These are phyloP conservation scores for Linnemannia zychae DNA, from an alignment of 192 early-diverging fungal genomes.

Conservation along the genomic window DNA sequence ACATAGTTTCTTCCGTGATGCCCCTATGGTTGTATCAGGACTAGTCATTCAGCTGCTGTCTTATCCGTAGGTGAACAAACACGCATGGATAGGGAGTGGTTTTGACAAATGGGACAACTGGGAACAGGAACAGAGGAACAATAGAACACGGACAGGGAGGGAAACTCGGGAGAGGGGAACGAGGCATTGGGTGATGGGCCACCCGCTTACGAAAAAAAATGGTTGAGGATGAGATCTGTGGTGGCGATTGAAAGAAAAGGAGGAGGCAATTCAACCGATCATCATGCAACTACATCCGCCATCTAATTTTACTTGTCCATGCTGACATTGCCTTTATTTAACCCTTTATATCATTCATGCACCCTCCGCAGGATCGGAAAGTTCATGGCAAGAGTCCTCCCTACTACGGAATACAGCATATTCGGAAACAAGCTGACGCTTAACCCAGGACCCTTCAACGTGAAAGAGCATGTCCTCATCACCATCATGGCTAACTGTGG, in stretches of 20 bases:
- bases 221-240: neutral
- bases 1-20: conserved; percentile 46
- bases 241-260: neutral
- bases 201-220: neutral
- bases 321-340: neutral
- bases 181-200: no score
- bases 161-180: no score
- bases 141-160: neutral
- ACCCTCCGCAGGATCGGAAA: conserved; percentile 9
- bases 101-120: neutral
- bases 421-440: conserved; percentile 16
- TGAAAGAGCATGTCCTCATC: conserved; percentile 76
- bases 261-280: neutral
- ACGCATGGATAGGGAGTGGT: neutral
- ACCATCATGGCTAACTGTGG: conserved; percentile 69
- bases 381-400: conserved; percentile 37
- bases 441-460: conserved; percentile 65
- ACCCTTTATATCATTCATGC: neutral
- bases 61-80: conserved; percentile 52
- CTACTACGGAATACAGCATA: conserved; percentile 10
- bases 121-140: neutral
- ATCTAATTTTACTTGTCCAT: neutral
- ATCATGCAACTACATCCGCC: neutral
- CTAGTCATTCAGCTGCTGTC: conserved; percentile 65
- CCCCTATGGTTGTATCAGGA: conserved; percentile 28